Percentiles rank a stretch among this genome's conserved stretches.
These are phyloP conservation scores for Russula abietina DNA, from an alignment of 768 basidiomycete species.

Conservation along the genomic window DNA sequence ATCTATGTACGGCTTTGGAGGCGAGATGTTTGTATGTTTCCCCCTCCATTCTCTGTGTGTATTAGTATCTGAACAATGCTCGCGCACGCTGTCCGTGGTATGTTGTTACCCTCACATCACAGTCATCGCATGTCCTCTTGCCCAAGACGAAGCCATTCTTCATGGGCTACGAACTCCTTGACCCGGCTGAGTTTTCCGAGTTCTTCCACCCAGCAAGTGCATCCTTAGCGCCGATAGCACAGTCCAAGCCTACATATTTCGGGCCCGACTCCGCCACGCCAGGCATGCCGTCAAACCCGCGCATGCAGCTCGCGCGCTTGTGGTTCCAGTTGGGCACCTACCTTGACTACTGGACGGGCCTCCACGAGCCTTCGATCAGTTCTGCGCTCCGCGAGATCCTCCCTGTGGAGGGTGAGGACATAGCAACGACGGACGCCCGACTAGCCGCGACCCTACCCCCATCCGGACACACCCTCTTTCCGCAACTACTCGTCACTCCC, in stretches of 20 bases:
- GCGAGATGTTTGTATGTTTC: conserved; percentile 42
- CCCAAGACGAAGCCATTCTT: conserved; percentile 49
- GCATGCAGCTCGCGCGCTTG: conserved; percentile 51
- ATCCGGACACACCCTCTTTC: conserved; percentile 38
- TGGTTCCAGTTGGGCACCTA: conserved; percentile 54
- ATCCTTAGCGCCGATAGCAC: conserved; percentile 31
- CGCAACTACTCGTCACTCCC: conserved; percentile 37
- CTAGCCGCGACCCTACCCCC: conserved; percentile 28
- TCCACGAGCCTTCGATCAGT: conserved; percentile 44
- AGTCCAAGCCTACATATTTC: conserved; percentile 45
- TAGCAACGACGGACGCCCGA: background rate
- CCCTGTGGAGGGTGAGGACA: background rate
- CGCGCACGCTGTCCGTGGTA: background rate
- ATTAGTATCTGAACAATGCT: background rate
- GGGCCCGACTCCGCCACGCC: conserved; percentile 42
- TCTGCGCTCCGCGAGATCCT: conserved; percentile 32
- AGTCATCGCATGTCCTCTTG: conserved; percentile 48
- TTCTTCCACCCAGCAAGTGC: conserved; percentile 42
- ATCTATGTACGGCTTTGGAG: conserved; percentile 61
- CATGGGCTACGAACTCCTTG: conserved; percentile 49
- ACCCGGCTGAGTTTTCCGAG: conserved; percentile 41
- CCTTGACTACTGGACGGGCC: conserved; percentile 53
- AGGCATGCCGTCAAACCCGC: conserved; percentile 55
- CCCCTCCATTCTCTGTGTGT: background rate
- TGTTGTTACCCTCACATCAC: background rate